Conservation (phyloP, 306 rosid genomes). For the Acacia melanoxylon region DNA sequence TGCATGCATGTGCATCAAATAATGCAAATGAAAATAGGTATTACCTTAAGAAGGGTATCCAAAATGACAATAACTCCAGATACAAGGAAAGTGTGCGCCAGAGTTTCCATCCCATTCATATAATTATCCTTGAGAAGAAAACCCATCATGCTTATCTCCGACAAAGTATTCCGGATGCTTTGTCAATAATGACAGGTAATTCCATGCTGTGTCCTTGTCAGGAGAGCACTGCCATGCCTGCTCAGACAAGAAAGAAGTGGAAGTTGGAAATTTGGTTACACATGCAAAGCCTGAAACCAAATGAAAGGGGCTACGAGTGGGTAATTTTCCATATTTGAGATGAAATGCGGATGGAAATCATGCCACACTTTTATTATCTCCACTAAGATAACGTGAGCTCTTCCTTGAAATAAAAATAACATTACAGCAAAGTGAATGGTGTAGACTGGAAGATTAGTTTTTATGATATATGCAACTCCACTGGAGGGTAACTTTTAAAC, state of each 20-base stretch:
- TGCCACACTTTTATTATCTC: background rate
- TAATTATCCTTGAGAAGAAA: slow-evolving; percentile 67
- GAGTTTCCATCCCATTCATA: slow-evolving; percentile 55
- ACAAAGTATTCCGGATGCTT: slow-evolving; percentile 61
- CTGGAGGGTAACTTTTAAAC: background rate
- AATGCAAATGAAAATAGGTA: slow-evolving; percentile 7
- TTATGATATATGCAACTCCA: background rate
- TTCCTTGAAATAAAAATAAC: slow-evolving; percentile 15
- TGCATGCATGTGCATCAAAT: background rate
- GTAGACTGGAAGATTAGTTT: background rate
- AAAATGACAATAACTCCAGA: slow-evolving; percentile 61
- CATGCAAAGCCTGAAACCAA: slow-evolving; percentile 8
- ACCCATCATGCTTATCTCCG: slow-evolving; percentile 68
- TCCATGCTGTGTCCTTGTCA: slow-evolving; percentile 65
- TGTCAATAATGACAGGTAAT: slow-evolving; percentile 60
- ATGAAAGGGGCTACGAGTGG: background rate
- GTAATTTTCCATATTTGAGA: background rate
- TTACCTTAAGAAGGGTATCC: slow-evolving; percentile 76
- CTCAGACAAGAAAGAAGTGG: slow-evolving; percentile 22
- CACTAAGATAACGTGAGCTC: background rate
- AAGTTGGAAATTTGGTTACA: background rate
- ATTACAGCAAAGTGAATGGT: background rate
- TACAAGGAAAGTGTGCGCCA: slow-evolving; percentile 46
- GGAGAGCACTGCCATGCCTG: slow-evolving; percentile 76
- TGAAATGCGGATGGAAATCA: background rate